These are phyloP conservation scores for Anastatica hierochuntica DNA, from an alignment of 345 rosid species.

Conservation along the genomic window DNA sequence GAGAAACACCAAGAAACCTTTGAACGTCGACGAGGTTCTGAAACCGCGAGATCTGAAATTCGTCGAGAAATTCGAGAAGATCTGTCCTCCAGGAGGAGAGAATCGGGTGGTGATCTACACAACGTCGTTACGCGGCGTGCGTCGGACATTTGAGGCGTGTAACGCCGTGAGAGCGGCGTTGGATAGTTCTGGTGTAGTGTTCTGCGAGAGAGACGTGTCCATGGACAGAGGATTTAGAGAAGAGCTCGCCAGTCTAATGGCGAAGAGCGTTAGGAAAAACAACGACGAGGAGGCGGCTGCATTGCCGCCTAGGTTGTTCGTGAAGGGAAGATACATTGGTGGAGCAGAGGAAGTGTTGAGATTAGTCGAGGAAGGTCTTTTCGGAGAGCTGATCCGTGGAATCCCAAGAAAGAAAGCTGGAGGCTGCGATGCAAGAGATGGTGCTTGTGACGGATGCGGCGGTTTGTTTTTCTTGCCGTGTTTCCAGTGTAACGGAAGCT, in stretches of 20 bases:
- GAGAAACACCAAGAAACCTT: conserved; percentile 4
- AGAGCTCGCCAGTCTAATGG: conserved; percentile 45
- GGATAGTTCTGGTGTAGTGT: conserved; percentile 39
- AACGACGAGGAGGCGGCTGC: conserved; percentile 18
- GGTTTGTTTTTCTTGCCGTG: conserved; percentile 72
- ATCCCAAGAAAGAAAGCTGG: conserved; percentile 37
- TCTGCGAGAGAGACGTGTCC: conserved; percentile 68
- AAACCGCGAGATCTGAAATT: conserved; percentile 18
- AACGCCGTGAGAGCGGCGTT: conserved; percentile 49
- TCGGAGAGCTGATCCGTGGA: conserved; percentile 44
- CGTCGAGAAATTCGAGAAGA: conserved; percentile 12
- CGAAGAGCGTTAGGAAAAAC: too few species aligned
- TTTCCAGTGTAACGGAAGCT: conserved; percentile 71
- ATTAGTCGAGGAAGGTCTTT: conserved; percentile 58
- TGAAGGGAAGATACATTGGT: conserved; percentile 70
- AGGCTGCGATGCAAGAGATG: conserved; percentile 44
- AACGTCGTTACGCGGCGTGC: conserved; percentile 69
- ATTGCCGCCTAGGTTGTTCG: conserved; percentile 59
- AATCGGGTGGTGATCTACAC: conserved; percentile 55
- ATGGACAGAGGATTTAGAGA: conserved; percentile 72
- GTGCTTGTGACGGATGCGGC: conserved; percentile 65
- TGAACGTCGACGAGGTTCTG: conserved; percentile 5
- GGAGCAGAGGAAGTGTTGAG: conserved; percentile 69
- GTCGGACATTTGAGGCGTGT: conserved; percentile 81
- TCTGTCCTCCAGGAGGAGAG: conserved; percentile 42